Evolutionary conservation across 2,329 filamentous ascomycete genomes (phyloP).

Genomic region (Hansfordia pulvinata): DNA sequence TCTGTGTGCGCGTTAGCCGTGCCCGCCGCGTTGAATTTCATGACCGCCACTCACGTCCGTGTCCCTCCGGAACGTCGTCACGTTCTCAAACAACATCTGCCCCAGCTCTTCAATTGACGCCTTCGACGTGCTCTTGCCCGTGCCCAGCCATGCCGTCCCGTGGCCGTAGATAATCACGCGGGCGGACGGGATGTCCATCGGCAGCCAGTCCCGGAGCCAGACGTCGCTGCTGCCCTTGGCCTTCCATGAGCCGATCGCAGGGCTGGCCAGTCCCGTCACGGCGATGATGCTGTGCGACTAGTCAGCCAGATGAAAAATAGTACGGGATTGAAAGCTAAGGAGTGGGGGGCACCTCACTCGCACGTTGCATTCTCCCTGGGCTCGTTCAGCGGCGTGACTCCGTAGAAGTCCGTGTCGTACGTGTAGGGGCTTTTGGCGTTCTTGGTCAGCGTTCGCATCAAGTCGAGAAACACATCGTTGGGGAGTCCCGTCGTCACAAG

Average conservation of each 20-base stretch:
- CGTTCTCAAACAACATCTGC: slow-evolving; percentile 1
- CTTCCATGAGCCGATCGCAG: slow-evolving; percentile 16
- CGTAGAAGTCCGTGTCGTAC: slow-evolving; percentile 8
- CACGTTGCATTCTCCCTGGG: slow-evolving; percentile 3
- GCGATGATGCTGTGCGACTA: slow-evolving; percentile 13
- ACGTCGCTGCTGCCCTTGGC: slow-evolving; percentile 9
- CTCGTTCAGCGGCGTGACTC: slow-evolving; percentile 13
- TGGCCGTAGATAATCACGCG: slow-evolving; percentile 17
- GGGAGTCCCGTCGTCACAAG: too few species aligned
- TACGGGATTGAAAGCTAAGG: background rate
- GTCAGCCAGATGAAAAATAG: slow-evolving; percentile 2
- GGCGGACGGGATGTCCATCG: slow-evolving; percentile 7
- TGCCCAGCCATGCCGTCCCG: slow-evolving; percentile 9
- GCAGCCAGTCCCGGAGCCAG: slow-evolving; percentile 17
- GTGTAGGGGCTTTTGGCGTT: too few species aligned
- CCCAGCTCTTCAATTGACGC: slow-evolving; percentile 9
- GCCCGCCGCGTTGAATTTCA: too few species aligned
- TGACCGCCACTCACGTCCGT: too few species aligned
- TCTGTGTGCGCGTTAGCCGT: too few species aligned
- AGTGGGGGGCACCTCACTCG: too few species aligned
- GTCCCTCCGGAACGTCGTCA: too few species aligned
- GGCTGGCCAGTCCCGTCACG: slow-evolving; percentile 14
- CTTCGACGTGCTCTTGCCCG: slow-evolving; percentile 10
- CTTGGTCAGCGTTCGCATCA: too few species aligned
- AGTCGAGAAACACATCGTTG: too few species aligned